Conservation (phyloP, 371 early-diverging fungal species). For the Mortierella sp. region DNA sequence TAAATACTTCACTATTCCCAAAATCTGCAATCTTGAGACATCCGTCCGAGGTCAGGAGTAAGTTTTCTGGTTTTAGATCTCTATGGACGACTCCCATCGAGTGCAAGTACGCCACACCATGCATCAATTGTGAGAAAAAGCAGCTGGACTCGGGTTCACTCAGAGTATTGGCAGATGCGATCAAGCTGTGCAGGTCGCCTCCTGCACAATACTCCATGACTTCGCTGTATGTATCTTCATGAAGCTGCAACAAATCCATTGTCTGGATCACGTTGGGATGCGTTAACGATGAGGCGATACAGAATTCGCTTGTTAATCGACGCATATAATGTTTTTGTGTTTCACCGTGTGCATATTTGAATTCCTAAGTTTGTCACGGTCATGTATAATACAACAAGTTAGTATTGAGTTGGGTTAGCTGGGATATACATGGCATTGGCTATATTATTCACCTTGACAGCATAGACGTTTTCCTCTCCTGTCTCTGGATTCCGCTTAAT, state of each 20-base stretch:
- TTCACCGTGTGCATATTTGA: conserved; percentile 67
- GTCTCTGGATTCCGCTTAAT: too few species aligned
- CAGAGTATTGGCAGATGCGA: conserved; percentile 61
- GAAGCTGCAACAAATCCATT: conserved; percentile 75
- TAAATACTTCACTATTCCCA: conserved; percentile 73
- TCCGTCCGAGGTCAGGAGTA: conserved; percentile 80
- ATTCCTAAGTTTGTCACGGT: too few species aligned
- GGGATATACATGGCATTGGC: neutral
- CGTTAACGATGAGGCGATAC: conserved; percentile 75
- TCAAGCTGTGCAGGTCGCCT: conserved; percentile 70
- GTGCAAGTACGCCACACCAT: conserved; percentile 75
- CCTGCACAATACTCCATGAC: conserved; percentile 82
- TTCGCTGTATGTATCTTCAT: conserved; percentile 67
- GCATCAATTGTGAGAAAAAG: conserved; percentile 74
- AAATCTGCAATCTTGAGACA: conserved; percentile 93
- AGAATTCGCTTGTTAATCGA: conserved; percentile 79
- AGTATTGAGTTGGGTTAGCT: neutral
- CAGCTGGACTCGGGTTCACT: conserved; percentile 64
- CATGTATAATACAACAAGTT: too few species aligned
- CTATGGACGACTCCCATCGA: conserved; percentile 80
- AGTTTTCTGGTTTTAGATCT: conserved; percentile 83
- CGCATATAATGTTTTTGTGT: conserved; percentile 71
- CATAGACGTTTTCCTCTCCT: too few species aligned
- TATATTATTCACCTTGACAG: conserved; percentile 32
- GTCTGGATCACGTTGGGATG: conserved; percentile 81